Base-by-base conservation (phyloP, 805 yeast genomes). In the Barnettozyma sp. region DNA sequence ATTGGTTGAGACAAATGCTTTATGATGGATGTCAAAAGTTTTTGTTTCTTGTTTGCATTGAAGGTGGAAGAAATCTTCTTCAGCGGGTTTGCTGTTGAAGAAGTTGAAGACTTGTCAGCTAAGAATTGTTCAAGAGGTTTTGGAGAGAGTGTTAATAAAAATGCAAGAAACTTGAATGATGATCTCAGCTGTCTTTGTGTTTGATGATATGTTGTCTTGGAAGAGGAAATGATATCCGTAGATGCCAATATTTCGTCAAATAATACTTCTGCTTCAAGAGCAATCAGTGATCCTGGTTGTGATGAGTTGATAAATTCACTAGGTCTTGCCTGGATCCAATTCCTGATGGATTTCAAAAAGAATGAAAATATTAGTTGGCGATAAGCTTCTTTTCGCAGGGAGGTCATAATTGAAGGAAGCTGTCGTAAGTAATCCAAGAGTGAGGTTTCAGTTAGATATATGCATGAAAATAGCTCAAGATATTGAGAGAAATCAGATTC, bases 241-340 rank as follows among this genome's bases (percentile, higher is more conserved):
- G 48, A 36, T 28, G 50, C 54, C 30, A 48, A 42, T 6, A 60
- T 30, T n/a, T 50, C 46, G 23, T 66, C 71, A 43, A 65, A 65
- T n/a, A 66, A 38, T 0, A 45, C 24, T 16, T 61, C 67, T 6
- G 59, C 58, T 32, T 55, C 57, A 19, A 46, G 32, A 3, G 45
- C 26, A 5, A 54, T 44, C 23, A 41, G 41, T 3, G 55, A 41
- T 4, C 44, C 54, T 2, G 39, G 36, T 30, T 43, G 46, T 4
- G 52, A 33, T 17, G 46, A 44, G 18, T 50, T 52, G 13, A 64
- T 34, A 40, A 60, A 73, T 34, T 74, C 76, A 5, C 45, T 36
- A 0, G 78, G 70, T 42, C 74, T 60, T 10, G 73, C 60, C 36
- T 66, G 48, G 3, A 71, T 59, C 82, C 82, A 77, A 26, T 60